Evolutionary conservation across 192 early-diverging fungal species (phyloP).

Genomic region (Entomortierella lignicola): DNA sequence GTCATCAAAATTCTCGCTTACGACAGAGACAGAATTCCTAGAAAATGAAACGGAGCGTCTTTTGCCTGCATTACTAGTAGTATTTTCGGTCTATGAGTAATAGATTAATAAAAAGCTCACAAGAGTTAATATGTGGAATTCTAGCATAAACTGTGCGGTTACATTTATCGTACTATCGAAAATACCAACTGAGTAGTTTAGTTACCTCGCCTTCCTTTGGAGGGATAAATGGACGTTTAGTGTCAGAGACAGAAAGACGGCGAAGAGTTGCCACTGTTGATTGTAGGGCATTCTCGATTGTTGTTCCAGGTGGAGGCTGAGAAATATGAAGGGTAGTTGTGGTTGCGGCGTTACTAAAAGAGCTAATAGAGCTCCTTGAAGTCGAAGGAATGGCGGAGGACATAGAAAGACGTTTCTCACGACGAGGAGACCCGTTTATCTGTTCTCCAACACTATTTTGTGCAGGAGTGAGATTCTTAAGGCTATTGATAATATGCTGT

Average conservation of each 20-base stretch:
- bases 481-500: constrained; percentile 65
- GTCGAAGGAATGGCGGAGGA: constrained; percentile 13
- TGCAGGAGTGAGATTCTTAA: constrained; percentile 60
- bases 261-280: constrained; percentile 56
- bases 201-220: constrained; percentile 51
- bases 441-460: constrained; percentile 18
- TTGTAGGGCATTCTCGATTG: constrained; percentile 56
- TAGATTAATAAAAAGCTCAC: neutral
- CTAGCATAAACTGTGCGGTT: too few species aligned
- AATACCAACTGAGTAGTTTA: neutral
- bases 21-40: neutral
- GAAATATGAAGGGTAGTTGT: constrained; percentile 42
- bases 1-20: constrained; percentile 5
- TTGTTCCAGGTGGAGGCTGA: constrained; percentile 38
- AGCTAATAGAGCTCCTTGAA: constrained; percentile 11
- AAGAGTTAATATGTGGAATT: too few species aligned
- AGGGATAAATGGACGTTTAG: constrained; percentile 27
- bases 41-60: constrained; percentile 37
- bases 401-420: constrained; percentile 46
- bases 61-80: neutral
- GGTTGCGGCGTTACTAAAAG: neutral
- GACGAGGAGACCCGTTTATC: constrained; percentile 44
- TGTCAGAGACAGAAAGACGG: constrained; percentile 47
- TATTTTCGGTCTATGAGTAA: neutral
- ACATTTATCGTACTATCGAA: too few species aligned